Percentiles rank a stretch among this genome's conserved stretches.
Evolutionary conservation across 2,329 filamentous ascomycete genomes (phyloP).

Genomic region (Blastomyces percursus): DNA sequence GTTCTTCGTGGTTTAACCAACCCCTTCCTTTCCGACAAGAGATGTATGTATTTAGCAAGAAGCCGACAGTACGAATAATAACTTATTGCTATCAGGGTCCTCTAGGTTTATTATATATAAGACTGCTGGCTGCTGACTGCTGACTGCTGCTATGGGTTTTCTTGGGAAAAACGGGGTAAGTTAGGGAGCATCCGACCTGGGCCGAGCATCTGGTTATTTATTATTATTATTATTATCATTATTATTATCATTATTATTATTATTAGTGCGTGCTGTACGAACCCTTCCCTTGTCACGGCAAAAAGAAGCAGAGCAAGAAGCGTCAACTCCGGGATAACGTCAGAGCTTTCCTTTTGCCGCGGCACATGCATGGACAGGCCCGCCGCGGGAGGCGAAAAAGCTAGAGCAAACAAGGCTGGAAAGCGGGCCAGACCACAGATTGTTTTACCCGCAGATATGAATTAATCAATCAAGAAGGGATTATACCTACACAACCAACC

Average conservation of each 20-base stretch:
- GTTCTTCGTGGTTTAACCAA: too few relatives aligned
- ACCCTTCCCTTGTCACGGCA: background rate
- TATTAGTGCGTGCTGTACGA: too few relatives aligned
- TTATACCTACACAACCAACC: background rate
- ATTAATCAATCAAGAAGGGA: background rate
- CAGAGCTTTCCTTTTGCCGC: background rate
- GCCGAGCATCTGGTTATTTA: conserved; percentile 6
- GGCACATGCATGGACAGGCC: too few relatives aligned
- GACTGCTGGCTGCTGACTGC: too few relatives aligned
- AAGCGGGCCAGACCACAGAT: background rate
- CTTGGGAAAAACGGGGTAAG: background rate
- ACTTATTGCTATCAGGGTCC: background rate
- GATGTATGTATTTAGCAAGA: background rate
- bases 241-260: too few relatives aligned
- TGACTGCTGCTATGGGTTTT: background rate
- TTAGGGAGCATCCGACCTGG: background rate
- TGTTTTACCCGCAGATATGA: background rate
- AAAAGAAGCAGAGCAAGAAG: background rate
- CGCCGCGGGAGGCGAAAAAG: background rate
- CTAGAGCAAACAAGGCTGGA: background rate
- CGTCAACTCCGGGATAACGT: conserved; percentile 2
- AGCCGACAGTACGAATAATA: background rate
- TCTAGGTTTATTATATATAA: background rate
- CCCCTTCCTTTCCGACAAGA: background rate
- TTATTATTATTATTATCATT: background rate